Conservation (phyloP, 1,284 basidiomycete species). For the Mycena citricolor region DNA sequence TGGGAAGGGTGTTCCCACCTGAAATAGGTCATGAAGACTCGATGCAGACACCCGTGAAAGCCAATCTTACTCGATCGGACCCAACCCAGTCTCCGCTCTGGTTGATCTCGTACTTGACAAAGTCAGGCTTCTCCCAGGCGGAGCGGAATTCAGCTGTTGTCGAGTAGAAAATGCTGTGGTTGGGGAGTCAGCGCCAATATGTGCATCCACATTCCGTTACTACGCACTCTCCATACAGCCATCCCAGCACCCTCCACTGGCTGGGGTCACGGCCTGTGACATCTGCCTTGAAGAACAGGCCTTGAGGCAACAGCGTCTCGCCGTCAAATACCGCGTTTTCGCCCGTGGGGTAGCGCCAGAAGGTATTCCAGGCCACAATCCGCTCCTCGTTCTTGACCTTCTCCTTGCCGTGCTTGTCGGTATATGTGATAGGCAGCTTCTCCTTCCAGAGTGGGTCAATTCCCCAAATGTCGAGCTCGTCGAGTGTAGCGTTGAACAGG, state of each 20-base stretch:
- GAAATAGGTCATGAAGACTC: not conserved
- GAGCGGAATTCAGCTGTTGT: constrained; percentile 21
- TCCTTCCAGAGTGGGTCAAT: constrained; percentile 26
- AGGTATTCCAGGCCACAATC: constrained; percentile 23
- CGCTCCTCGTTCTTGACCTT: constrained; percentile 18
- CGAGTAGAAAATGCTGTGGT: constrained; percentile 19
- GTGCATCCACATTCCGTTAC: not conserved
- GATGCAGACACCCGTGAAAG: not conserved
- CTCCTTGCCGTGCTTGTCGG: too few species aligned
- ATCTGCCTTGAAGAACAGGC: constrained; percentile 25
- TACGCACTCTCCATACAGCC: constrained; percentile 24
- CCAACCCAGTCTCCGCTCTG: constrained; percentile 18
- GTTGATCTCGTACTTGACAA: constrained; percentile 21
- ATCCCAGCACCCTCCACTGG: constrained; percentile 23
- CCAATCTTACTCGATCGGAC: constrained; percentile 10
- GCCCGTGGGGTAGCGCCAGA: constrained; percentile 24
- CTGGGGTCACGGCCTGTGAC: constrained; percentile 24
- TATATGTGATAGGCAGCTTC: too few species aligned
- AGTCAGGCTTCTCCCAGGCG: constrained; percentile 18
- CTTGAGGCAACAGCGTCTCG: constrained; percentile 25
- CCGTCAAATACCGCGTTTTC: constrained; percentile 23
- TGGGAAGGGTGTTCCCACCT: constrained; percentile 11
- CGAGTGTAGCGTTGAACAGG: too few species aligned
- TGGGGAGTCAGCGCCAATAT: not conserved
- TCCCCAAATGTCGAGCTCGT: too few species aligned